Evolutionary conservation across 768 basidiomycete species (phyloP).

Genomic region (Tulasnella sp.): DNA sequence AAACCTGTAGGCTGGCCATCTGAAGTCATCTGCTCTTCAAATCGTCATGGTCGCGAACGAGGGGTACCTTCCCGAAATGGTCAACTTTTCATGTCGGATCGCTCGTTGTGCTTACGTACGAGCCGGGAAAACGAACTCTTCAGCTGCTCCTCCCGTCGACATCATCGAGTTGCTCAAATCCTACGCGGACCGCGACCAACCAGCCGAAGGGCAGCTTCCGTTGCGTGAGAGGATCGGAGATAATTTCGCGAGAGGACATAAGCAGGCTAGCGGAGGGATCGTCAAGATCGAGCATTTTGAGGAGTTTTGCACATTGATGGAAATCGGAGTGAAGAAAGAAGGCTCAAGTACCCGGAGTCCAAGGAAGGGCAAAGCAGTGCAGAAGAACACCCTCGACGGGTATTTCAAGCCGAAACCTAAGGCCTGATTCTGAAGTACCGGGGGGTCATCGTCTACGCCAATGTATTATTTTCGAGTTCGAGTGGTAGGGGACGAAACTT

Average conservation of each 20-base stretch:
- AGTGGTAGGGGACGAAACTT: not conserved
- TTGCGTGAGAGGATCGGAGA: constrained; percentile 38
- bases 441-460: not conserved
- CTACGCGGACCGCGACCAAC: constrained; percentile 29
- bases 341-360: not conserved
- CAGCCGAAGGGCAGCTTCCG: not conserved
- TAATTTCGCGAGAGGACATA: constrained; percentile 43
- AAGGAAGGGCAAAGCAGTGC: not conserved
- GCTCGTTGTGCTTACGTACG: constrained; percentile 33
- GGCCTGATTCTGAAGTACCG: not conserved
- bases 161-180: constrained; percentile 36
- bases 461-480: not conserved
- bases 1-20: constrained; percentile 29
- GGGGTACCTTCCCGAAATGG: constrained; percentile 34
- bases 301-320: constrained; percentile 23
- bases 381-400: constrained; percentile 12
- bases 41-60: constrained; percentile 36
- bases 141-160: constrained; percentile 27
- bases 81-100: constrained; percentile 40
- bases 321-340: constrained; percentile 24
- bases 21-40: constrained; percentile 31
- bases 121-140: constrained; percentile 21
- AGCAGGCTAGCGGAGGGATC: constrained; percentile 45
- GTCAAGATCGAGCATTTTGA: constrained; percentile 32
- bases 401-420: not conserved